phyloP scores from a whole-genome alignment of 2,329 filamentous ascomycete genomes.

The Diplodia seriata region DNA sequence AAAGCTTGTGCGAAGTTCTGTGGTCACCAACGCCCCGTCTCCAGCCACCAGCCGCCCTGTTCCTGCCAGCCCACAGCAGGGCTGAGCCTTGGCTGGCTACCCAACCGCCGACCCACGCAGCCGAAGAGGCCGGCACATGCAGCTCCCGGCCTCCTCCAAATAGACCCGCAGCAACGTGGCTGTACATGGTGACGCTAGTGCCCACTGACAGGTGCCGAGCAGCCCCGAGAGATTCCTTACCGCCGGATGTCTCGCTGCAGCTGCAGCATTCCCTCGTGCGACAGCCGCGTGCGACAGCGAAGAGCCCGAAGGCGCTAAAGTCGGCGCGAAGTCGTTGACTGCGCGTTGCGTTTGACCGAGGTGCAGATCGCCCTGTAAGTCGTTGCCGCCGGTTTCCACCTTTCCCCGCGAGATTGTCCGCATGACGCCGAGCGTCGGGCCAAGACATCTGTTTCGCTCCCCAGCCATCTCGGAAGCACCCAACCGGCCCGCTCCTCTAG shows the following conservation, averaged over 20 bases:
- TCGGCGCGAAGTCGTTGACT: neutral
- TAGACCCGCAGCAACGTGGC: constrained; percentile 17
- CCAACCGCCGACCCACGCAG: neutral
- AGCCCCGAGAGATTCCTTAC: neutral
- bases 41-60: neutral
- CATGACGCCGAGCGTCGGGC: neutral
- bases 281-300: constrained; percentile 7
- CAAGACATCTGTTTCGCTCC: neutral
- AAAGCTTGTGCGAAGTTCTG: constrained; percentile 24
- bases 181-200: neutral
- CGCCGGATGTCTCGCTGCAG: neutral
- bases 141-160: constrained; percentile 28
- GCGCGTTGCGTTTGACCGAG: neutral
- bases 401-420: too few relatives aligned
- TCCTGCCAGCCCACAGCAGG: constrained; percentile 17
- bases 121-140: constrained; percentile 6
- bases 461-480: neutral
- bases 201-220: too few relatives aligned
- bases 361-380: neutral
- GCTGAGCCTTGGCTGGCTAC: constrained; percentile 15
- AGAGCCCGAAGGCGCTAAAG: neutral
- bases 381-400: constrained; percentile 3
- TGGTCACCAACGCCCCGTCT: constrained; percentile 13
- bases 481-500: constrained; percentile 12
- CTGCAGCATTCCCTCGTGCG: constrained; percentile 8